Evolutionary conservation across 1,139 yeast genomes (phyloP).

Genomic region (Dujonia santamariae): DNA sequence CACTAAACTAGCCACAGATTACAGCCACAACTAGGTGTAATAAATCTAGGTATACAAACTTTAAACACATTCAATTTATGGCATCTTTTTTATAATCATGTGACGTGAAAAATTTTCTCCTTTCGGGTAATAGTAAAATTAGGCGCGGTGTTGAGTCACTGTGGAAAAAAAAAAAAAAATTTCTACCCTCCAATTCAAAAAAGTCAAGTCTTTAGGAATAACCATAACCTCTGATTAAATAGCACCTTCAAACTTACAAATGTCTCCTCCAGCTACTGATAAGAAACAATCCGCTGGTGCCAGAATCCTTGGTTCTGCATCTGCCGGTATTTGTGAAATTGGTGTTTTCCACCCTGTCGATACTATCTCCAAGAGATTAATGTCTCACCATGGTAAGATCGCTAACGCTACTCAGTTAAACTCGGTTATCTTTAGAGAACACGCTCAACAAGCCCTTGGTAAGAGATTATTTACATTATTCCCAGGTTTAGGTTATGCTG

Average conservation of each 20-base stretch:
- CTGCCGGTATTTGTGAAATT: constrained; percentile 96
- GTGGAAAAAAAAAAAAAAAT: too few species aligned
- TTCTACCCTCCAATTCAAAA: background rate
- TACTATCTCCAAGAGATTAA: constrained; percentile 94
- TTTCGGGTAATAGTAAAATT: background rate
- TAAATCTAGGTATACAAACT: too few species aligned
- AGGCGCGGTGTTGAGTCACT: constrained; percentile 13
- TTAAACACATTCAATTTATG: too few species aligned
- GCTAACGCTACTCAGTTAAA: constrained; percentile 66
- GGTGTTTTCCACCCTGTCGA: constrained; percentile 99
- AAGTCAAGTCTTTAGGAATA: too few species aligned
- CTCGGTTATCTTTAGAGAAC: constrained; percentile 80
- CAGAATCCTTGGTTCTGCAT: constrained; percentile 92
- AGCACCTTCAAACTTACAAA: too few species aligned
- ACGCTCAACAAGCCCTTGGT: constrained; percentile 68
- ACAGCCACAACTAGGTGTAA: too few species aligned
- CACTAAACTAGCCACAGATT: too few species aligned
- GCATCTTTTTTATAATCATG: background rate
- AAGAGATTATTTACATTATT: constrained; percentile 78
- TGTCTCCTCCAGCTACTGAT: constrained; percentile 60
- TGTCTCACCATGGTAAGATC: constrained; percentile 87
- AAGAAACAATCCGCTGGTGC: constrained; percentile 88
- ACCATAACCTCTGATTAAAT: background rate
- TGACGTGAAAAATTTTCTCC: background rate
- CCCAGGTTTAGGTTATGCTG: constrained; percentile 99